phyloP scores from a whole-genome alignment of 164 flowering plant species.

The Vitis labrusca region DNA sequence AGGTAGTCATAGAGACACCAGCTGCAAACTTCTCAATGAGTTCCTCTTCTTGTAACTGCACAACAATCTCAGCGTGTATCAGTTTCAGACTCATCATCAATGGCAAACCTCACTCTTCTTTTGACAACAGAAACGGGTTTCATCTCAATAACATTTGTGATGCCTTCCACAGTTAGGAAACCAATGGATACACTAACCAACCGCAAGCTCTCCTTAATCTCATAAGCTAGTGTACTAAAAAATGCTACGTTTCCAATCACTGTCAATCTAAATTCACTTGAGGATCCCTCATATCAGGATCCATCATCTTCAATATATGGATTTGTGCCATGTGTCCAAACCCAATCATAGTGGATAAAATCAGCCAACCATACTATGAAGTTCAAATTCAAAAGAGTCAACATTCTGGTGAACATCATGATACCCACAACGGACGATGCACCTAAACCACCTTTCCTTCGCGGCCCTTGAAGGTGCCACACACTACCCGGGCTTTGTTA shows the following conservation, averaged over 20 bases:
- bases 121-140: constrained; percentile 27
- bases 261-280: constrained; percentile 49
- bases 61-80: constrained; percentile 21
- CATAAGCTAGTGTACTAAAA: constrained; percentile 35
- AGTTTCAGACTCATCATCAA: constrained; percentile 42
- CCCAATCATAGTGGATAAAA: constrained; percentile 66
- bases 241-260: constrained; percentile 65
- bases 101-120: constrained; percentile 63
- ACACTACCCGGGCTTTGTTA: too few species aligned
- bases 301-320: constrained; percentile 31
- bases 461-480: too few species aligned
- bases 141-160: constrained; percentile 60
- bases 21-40: too few species aligned
- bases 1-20: too few species aligned
- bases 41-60: constrained; percentile 45
- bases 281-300: constrained; percentile 29
- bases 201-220: constrained; percentile 51
- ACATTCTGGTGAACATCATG: constrained; percentile 89
- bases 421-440: constrained; percentile 90
- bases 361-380: constrained; percentile 54
- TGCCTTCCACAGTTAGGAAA: constrained; percentile 50
- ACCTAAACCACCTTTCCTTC: constrained; percentile 24
- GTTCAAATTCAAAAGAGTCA: constrained; percentile 77
- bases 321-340: constrained; percentile 13
- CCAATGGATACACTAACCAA: constrained; percentile 67